Conservation (phyloP, 352 stramenopile species). For the Globisporangium parvum region DNA sequence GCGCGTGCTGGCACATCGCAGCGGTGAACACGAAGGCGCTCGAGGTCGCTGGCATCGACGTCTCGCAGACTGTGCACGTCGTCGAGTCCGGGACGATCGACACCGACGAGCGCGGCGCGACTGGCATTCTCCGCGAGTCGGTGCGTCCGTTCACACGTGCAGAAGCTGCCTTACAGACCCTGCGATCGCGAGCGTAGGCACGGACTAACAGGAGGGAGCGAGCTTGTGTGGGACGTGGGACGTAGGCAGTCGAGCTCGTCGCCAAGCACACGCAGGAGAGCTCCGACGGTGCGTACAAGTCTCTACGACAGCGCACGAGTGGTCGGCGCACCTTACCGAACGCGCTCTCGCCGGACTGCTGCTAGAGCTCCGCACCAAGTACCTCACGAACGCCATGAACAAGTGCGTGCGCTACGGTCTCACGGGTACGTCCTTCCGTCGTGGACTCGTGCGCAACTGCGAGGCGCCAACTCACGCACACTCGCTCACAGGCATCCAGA, state of each 20-base stretch:
- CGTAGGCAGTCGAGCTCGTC: constrained; percentile 60
- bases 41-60: constrained; percentile 52
- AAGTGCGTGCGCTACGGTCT: constrained; percentile 71
- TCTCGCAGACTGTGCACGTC: constrained; percentile 21
- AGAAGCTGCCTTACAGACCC: too few relatives aligned
- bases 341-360: background rate
- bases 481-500: constrained; percentile 51
- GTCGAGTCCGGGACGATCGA: constrained; percentile 51
- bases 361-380: constrained; percentile 54
- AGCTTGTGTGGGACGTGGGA: background rate
- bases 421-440: constrained; percentile 25
- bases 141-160: constrained; percentile 16
- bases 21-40: constrained; percentile 84
- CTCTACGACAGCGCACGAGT: background rate
- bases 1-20: constrained; percentile 87
- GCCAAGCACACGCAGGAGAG: constrained; percentile 65
- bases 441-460: too few relatives aligned
- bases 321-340: constrained; percentile 1
- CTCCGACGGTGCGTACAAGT: constrained; percentile 38
- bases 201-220: background rate
- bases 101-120: constrained; percentile 52
- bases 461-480: background rate
- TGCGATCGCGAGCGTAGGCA: background rate
- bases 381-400: constrained; percentile 48
- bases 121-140: constrained; percentile 64